A percentile compares a stretch with the other conserved stretches of the same genome.
These are phyloP conservation scores for Eimeria mitis DNA, from an alignment of 169 alveolate species.

Conservation along the genomic window DNA sequence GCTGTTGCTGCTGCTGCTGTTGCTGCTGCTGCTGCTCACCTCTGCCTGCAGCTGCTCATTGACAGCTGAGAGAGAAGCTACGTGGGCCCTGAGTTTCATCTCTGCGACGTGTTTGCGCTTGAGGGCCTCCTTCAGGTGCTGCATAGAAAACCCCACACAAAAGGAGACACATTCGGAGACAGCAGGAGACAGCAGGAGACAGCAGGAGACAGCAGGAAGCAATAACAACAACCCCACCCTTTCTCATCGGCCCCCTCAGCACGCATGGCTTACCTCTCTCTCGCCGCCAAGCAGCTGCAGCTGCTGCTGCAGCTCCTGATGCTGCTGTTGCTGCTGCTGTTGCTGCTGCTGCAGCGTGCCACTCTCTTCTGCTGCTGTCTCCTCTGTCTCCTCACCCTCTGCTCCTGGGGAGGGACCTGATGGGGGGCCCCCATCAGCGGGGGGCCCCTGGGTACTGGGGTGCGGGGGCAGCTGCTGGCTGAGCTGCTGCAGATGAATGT, in stretches of 20 bases:
- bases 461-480: neutral
- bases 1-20: constrained; percentile 11
- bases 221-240: neutral
- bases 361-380: constrained; percentile 11
- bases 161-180: neutral
- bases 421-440: neutral
- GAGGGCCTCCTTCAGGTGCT: constrained; percentile 36
- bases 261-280: constrained; percentile 3
- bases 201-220: neutral
- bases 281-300: constrained; percentile 17
- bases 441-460: neutral
- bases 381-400: neutral
- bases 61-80: constrained; percentile 13
- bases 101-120: constrained; percentile 37
- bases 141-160: neutral
- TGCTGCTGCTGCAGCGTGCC: neutral
- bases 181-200: neutral
- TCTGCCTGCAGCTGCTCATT: constrained; percentile 69
- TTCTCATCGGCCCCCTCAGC: neutral
- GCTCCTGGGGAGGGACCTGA: neutral
- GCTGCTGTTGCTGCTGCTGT: constrained; percentile 22
- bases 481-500: constrained; percentile 6
- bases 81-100: constrained; percentile 27
- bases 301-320: constrained; percentile 32
- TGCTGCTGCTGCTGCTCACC: constrained; percentile 29